phyloP scores from a whole-genome alignment of 768 basidiomycete genomes.

The Leucosporidium yakuticum region DNA sequence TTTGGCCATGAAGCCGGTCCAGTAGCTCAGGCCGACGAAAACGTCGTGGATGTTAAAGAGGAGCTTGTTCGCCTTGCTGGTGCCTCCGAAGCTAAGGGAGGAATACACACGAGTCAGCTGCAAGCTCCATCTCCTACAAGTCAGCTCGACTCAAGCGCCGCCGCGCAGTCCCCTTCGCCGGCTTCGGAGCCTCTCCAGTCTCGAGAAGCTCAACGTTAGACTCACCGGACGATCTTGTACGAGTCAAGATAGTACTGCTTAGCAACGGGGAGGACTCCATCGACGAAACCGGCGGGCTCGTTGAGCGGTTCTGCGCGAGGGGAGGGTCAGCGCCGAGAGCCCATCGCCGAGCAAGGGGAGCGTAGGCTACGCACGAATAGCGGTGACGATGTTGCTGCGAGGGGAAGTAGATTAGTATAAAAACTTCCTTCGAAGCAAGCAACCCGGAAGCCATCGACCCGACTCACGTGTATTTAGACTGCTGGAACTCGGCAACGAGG shows the following conservation, averaged over 20 bases:
- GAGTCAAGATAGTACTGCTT: not conserved
- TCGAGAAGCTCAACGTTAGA: no score
- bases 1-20: not conserved
- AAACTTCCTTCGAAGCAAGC: no score
- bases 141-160: not conserved
- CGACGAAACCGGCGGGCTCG: conserved; percentile 25
- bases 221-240: not conserved
- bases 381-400: conserved; percentile 10
- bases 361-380: conserved; percentile 8
- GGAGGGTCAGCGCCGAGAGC: no score
- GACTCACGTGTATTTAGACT: not conserved
- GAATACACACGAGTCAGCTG: no score
- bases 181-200: no score
- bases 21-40: conserved; percentile 39
- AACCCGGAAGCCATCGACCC: no score
- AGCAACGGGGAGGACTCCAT: not conserved
- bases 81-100: not conserved
- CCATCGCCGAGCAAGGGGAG: no score
- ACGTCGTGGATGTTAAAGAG: conserved; percentile 26
- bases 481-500: conserved; percentile 22
- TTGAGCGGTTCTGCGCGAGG: conserved; percentile 7
- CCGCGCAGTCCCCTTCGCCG: not conserved
- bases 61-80: not conserved
- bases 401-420: no score
- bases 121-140: not conserved